phyloP scores from a whole-genome alignment of 2,329 filamentous ascomycete genomes.

The Endoconidiophora laricicola region DNA sequence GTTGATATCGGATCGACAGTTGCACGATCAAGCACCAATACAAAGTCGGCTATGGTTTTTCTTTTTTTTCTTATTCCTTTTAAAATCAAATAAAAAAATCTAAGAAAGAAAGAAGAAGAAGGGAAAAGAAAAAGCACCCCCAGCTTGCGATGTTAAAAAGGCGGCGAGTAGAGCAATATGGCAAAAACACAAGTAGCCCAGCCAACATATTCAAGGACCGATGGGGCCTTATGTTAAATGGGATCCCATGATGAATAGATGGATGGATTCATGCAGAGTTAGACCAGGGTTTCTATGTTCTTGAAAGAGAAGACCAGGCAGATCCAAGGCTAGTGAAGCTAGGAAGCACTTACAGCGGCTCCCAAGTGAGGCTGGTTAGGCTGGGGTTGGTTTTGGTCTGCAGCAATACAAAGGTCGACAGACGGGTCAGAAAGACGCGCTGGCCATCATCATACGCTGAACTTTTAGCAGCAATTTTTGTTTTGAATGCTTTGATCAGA shows the following conservation, averaged over 20 bases:
- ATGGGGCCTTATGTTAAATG: conserved; percentile 1
- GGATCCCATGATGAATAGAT: background rate
- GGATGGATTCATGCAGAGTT: background rate
- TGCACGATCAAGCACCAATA: background rate
- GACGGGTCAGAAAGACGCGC: no score
- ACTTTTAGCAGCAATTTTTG: no score
- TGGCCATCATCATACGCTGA: no score
- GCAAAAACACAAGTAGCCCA: no score
- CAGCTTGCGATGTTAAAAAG: no score
- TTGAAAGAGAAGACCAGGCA: background rate
- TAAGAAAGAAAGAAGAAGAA: background rate
- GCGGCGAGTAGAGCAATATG: background rate
- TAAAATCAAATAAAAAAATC: background rate
- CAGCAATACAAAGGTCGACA: background rate
- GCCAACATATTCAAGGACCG: no score
- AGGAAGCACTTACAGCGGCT: background rate
- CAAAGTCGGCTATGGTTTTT: no score
- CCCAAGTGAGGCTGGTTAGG: conserved; percentile 1
- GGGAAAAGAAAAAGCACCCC: background rate
- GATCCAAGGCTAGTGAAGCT: background rate
- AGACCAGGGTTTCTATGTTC: background rate
- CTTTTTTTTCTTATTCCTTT: background rate
- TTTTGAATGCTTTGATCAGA: no score
- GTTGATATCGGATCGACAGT: background rate
- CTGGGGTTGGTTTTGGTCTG: background rate